Evolutionary conservation across 148 eudicot species (phyloP).

Genomic region (Bassia scoparia): DNA sequence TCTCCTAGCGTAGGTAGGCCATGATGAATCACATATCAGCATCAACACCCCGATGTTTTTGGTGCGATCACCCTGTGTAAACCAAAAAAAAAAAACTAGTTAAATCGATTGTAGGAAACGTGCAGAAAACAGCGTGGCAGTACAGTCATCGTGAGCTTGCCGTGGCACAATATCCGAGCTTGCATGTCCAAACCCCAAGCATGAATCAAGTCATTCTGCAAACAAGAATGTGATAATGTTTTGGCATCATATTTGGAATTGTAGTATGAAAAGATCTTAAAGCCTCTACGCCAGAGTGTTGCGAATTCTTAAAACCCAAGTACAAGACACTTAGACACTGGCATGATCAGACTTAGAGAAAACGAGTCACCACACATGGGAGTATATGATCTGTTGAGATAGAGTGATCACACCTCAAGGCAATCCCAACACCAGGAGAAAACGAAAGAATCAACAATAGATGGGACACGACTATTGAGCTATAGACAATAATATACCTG

Average conservation of each 20-base stretch:
- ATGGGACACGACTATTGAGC: background rate
- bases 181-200: slow-evolving; percentile 96
- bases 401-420: background rate
- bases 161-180: slow-evolving; percentile 96
- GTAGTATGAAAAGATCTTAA: background rate
- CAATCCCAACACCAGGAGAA: background rate
- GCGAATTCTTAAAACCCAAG: no score
- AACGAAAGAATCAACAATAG: background rate
- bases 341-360: no score
- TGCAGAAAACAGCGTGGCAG: background rate
- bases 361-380: background rate
- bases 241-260: background rate
- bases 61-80: slow-evolving; percentile 84
- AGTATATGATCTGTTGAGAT: background rate
- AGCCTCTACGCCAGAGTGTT: background rate
- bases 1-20: slow-evolving; percentile 86
- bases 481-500: slow-evolving; percentile 46
- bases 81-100: background rate
- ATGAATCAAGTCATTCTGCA: slow-evolving; percentile 88
- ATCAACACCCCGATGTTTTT: slow-evolving; percentile 75
- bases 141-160: slow-evolving; percentile 30
- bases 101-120: background rate
- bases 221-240: background rate
- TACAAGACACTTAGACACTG: no score
- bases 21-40: slow-evolving; percentile 79